phyloP scores from a whole-genome alignment of 352 stramenopile species.

The Aphanomyces stellatus region DNA sequence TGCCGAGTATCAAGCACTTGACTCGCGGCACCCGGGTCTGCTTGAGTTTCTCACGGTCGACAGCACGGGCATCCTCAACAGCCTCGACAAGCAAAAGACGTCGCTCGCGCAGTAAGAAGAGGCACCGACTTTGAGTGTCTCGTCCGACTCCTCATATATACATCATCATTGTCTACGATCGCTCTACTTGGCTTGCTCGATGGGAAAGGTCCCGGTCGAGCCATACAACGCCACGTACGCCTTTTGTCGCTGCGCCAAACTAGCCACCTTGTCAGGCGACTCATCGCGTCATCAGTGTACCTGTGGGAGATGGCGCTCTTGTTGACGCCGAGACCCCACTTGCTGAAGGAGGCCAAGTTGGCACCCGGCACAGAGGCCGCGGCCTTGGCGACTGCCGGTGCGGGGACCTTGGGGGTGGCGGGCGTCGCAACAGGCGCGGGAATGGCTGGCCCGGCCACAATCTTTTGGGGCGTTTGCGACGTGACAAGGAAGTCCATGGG shows the following conservation, averaged over 20 bases:
- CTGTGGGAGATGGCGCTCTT: conserved; percentile 69
- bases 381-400: conserved; percentile 22
- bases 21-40: conserved; percentile 71
- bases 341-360: conserved; percentile 41
- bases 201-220: conserved; percentile 68
- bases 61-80: conserved; percentile 67
- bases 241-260: conserved; percentile 78
- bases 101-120: conserved; percentile 24
- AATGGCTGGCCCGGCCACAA: conserved; percentile 30
- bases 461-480: conserved; percentile 53
- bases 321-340: conserved; percentile 71
- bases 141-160: too few relatives aligned
- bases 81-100: conserved; percentile 77
- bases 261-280: conserved; percentile 18
- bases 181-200: conserved; percentile 30
- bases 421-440: conserved; percentile 24
- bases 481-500: conserved; percentile 57
- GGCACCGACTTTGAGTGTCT: conserved; percentile 1
- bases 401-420: conserved; percentile 26
- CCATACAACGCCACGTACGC: conserved; percentile 76
- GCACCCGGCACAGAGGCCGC: conserved; percentile 22
- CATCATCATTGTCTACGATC: too few relatives aligned
- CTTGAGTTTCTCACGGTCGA: conserved; percentile 84
- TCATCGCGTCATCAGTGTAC: conserved; percentile 16
- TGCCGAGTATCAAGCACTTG: conserved; percentile 72